These are phyloP conservation scores for Saccharomyces hybrid DNA, from an alignment of 1,139 yeast genomes.

Conservation along the genomic window DNA sequence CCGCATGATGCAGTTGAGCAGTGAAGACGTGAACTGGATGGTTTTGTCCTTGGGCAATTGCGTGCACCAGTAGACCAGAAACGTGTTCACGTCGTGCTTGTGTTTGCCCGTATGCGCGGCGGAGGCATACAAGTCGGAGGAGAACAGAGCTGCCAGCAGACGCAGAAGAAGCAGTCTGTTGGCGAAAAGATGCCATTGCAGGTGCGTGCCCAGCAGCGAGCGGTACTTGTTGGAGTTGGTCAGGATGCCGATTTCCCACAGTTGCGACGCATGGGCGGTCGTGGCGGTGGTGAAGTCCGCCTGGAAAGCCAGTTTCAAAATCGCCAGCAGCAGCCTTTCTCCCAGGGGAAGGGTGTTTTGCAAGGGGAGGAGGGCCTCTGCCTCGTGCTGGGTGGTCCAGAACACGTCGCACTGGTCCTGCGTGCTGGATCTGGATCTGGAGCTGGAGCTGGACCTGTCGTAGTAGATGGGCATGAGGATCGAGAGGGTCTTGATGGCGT, in stretches of 20 bases:
- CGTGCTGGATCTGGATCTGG: background rate
- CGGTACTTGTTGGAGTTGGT: background rate
- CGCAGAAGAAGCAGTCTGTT: background rate
- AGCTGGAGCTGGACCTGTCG: background rate
- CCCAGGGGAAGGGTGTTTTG: background rate
- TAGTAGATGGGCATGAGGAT: background rate
- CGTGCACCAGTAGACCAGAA: background rate
- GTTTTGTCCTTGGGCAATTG: slow-evolving; percentile 16
- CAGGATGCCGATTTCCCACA: slow-evolving; percentile 1
- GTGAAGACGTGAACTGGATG: slow-evolving; percentile 10
- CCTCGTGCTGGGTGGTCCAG: background rate
- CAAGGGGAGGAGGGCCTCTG: background rate
- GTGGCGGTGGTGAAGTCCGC: background rate
- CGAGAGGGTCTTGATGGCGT: background rate
- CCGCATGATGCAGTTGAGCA: background rate
- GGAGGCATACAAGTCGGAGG: background rate
- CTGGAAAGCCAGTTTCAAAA: background rate
- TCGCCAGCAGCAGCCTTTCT: background rate
- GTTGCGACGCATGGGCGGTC: background rate
- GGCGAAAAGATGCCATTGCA: background rate
- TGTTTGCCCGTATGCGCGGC: background rate
- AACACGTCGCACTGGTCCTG: background rate
- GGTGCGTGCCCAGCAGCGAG: background rate
- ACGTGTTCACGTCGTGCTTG: background rate
- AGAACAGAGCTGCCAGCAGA: background rate